Evolutionary conservation across 768 basidiomycete species (phyloP), one percentile per base, ranked within the genome.

Genomic region (Austroboletus eburneus): DNA sequence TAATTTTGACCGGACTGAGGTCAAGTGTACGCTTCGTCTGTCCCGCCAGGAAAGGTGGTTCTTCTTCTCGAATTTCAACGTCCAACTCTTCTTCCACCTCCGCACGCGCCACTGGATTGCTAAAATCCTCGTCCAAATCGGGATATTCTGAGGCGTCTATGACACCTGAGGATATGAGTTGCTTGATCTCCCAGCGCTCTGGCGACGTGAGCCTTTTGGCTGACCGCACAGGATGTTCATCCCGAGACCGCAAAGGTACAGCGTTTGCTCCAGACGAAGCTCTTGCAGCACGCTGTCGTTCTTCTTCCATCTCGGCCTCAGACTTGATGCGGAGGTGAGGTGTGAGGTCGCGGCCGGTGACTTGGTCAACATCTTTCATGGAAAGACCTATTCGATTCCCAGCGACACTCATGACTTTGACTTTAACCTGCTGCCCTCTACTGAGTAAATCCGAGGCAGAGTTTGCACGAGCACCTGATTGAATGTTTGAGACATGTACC

Each of bases 161-260:
- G 14, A 84, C 89, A 35, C 96, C 96, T 24, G 93, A 96, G 1
- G 96, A 89, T 45, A 98, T 96, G 46, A 99, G 80, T 64, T 98
- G 96, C 67, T 98, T 97, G 68, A 99, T 94, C 72, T 99, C 96
- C 93, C 96, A 99, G 23, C 96, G 83, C 67, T 99, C 96, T 2
- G 96, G 96, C 7, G 90, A 93, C 1, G 94, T 94, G 47, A 98
- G 72, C 14, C 95, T 80, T 61, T 92, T 93, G 0, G 92, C 91
- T 3, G 87, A 89, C 25, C 83, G 80, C 14, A 83, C 76, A 37
- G 58, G 73, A 69, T 53, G 76, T 51, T 63, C 69, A 63, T 63
- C 78, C 64, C 55, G 78, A 58, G 60, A 78, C 66, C 73, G 75
- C 14, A 97, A 72, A 2, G 94, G 91, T 18, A 94, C 74, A 14